Evolutionary conservation across 1,284 basidiomycete genomes (phyloP).

Genomic region (Rhodotorula sp.): DNA sequence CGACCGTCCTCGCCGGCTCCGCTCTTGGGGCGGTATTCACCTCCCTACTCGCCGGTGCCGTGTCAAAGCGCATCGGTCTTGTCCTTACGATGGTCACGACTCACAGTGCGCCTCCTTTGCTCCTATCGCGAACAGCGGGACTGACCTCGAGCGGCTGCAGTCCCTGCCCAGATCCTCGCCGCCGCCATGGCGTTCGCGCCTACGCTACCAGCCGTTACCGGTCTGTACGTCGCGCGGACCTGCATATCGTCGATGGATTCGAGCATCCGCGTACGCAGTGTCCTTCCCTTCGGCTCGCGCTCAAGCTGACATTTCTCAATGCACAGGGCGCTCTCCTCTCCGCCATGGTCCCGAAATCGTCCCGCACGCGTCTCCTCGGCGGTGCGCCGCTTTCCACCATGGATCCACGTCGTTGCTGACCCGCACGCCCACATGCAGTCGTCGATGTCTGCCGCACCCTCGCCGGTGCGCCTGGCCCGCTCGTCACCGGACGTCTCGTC

Average conservation of each 20-base stretch:
- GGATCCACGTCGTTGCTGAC: too few relatives aligned
- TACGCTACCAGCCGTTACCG: not conserved
- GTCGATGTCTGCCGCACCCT: slow-evolving; percentile 33
- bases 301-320: too few relatives aligned
- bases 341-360: slow-evolving; percentile 21
- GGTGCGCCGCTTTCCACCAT: not conserved
- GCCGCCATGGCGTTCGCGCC: slow-evolving; percentile 28
- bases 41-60: slow-evolving; percentile 22
- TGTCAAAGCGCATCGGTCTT: slow-evolving; percentile 29
- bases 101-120: slow-evolving; percentile 8
- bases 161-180: slow-evolving; percentile 33
- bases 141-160: not conserved
- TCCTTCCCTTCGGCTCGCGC: not conserved
- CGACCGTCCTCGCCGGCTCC: slow-evolving; percentile 17
- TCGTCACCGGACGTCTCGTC: slow-evolving; percentile 26
- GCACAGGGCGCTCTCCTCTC: slow-evolving; percentile 16
- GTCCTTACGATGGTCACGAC: slow-evolving; percentile 30
- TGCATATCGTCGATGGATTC: slow-evolving; percentile 31
- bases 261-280: slow-evolving; percentile 4
- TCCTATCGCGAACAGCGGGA: accelerated
- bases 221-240: slow-evolving; percentile 21
- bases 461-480: slow-evolving; percentile 25
- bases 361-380: slow-evolving; percentile 33
- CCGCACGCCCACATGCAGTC: slow-evolving; percentile 2
- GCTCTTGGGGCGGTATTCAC: slow-evolving; percentile 28